Conservation (phyloP, 495 filamentous ascomycete species). For the Xylaria cubensis region DNA sequence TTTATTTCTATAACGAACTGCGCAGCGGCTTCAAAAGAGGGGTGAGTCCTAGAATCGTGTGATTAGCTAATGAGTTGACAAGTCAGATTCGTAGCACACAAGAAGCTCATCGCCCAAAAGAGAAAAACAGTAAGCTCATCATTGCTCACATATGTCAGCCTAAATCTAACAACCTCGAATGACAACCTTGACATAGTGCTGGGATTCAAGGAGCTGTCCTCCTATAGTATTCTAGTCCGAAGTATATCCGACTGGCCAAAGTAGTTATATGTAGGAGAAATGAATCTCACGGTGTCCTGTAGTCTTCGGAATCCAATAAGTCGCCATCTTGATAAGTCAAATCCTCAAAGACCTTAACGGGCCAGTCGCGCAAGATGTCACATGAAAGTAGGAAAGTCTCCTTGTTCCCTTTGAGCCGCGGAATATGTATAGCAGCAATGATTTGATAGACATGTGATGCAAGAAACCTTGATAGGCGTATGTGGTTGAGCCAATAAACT, state of each 20-base stretch:
- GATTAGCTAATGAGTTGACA: not conserved
- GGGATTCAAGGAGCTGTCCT: not conserved
- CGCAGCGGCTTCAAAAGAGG: not conserved
- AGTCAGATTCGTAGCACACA: not conserved
- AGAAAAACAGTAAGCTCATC: slow-evolving; percentile 20
- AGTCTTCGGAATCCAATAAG: not conserved
- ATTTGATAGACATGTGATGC: slow-evolving; percentile 1
- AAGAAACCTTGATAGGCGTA: not conserved
- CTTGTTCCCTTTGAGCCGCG: not conserved
- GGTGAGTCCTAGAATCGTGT: slow-evolving; percentile 2
- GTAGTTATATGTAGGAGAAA: not conserved
- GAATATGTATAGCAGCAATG: not conserved
- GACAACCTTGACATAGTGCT: not conserved
- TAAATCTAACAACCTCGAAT: not conserved
- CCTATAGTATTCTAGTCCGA: not conserved
- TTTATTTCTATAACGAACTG: not conserved
- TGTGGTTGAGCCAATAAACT: not conserved
- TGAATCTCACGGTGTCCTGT: not conserved
- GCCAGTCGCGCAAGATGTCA: not conserved
- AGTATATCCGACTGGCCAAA: not conserved
- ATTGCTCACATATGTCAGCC: slow-evolving; percentile 2
- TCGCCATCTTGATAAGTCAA: not conserved
- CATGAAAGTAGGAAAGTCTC: not conserved
- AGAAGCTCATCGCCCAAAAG: slow-evolving; percentile 7
- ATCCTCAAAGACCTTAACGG: not conserved